These are phyloP conservation scores for Xylogone sp. DNA, from an alignment of 2,329 filamentous ascomycete genomes.

Conservation along the genomic window DNA sequence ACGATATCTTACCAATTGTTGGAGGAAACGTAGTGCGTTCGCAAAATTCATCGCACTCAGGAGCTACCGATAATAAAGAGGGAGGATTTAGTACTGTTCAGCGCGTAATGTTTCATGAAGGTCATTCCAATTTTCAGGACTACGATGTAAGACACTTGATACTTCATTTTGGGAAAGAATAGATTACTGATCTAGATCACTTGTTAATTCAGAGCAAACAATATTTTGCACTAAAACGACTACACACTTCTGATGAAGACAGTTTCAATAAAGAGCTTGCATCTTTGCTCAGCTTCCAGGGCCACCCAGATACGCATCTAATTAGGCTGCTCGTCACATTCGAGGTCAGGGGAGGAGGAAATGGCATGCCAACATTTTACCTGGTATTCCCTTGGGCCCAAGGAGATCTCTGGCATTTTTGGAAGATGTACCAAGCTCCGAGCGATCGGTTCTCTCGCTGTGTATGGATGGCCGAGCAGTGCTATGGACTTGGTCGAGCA, in stretches of 20 bases:
- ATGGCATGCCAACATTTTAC: not conserved
- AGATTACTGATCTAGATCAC: not conserved
- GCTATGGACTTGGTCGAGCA: not conserved
- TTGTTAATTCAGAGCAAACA: not conserved
- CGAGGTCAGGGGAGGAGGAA: not conserved
- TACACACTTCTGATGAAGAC: not conserved
- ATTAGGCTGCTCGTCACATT: not conserved
- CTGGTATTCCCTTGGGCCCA: not conserved
- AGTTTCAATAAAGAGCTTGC: not conserved
- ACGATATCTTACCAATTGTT: not conserved
- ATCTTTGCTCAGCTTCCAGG: not conserved
- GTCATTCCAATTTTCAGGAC: not conserved
- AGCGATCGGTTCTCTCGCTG: not conserved
- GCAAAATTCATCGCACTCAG: too few species aligned
- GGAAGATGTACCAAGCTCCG: not conserved
- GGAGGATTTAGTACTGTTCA: not conserved
- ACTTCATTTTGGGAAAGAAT: not conserved
- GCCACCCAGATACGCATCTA: not conserved
- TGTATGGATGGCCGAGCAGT: not conserved
- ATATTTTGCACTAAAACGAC: not conserved
- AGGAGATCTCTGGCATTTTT: not conserved
- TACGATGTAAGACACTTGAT: not conserved
- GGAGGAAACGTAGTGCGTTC: not conserved
- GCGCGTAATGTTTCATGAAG: not conserved
- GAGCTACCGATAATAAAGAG: not conserved